These are phyloP conservation scores for Paraconiothyrium sp. DNA, from an alignment of 2,329 filamentous ascomycete genomes.

Conservation along the genomic window DNA sequence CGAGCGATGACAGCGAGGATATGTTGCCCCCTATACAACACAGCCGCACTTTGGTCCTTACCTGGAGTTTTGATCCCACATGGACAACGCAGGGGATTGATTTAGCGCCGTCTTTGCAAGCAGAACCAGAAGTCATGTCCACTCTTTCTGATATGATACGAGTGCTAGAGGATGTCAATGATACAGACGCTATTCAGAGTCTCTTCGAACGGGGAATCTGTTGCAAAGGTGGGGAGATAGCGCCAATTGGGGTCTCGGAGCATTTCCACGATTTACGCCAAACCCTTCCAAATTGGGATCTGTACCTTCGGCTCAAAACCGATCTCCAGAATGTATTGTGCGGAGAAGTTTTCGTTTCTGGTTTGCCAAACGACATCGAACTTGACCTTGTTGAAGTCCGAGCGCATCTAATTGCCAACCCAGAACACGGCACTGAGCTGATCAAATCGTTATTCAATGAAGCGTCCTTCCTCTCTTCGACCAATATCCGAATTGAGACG, in stretches of 20 bases:
- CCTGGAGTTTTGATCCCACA: background rate
- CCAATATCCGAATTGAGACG: background rate
- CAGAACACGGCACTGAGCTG: background rate
- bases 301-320: background rate
- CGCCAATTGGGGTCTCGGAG: too few species aligned
- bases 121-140: background rate
- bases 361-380: background rate
- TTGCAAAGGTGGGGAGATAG: background rate
- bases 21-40: background rate
- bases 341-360: background rate
- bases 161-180: slow-evolving; percentile 2
- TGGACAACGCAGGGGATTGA: background rate
- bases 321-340: background rate
- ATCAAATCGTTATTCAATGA: background rate
- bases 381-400: slow-evolving; percentile 3
- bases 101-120: too few species aligned
- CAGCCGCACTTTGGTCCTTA: background rate
- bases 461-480: background rate
- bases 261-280: background rate
- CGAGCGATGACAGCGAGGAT: background rate
- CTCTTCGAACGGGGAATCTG: background rate
- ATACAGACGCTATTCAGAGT: background rate
- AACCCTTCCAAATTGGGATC: slow-evolving; percentile 3
- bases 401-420: background rate
- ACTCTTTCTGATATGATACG: background rate